Evolutionary conservation across 441 rosid species (phyloP).

Genomic region (Eugenia klotzschiana): DNA sequence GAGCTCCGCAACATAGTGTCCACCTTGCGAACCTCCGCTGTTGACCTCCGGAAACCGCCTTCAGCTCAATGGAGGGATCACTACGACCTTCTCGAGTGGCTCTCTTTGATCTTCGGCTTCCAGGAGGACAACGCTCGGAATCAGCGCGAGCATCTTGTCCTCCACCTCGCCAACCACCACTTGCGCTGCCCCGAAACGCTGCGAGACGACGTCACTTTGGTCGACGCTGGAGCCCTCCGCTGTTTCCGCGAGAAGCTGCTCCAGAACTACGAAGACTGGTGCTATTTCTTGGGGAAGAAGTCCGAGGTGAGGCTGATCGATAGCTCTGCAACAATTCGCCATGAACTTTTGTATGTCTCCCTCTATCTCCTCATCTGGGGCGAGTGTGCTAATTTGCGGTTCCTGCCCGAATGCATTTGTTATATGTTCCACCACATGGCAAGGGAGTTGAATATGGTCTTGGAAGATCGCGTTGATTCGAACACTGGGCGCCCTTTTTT

Average conservation of each 20-base stretch:
- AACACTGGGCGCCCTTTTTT: constrained; percentile 48
- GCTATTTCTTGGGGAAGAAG: constrained; percentile 50
- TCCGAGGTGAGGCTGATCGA: constrained; percentile 79
- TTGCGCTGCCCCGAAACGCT: constrained; percentile 63
- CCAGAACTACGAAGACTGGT: constrained; percentile 60
- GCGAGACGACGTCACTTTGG: constrained; percentile 51
- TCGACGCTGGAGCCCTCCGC: constrained; percentile 43
- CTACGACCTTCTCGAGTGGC: constrained; percentile 78
- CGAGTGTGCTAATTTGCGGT: constrained; percentile 66
- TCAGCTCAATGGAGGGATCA: constrained; percentile 38
- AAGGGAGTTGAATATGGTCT: constrained; percentile 55
- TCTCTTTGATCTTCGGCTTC: constrained; percentile 61
- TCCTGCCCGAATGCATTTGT: constrained; percentile 80
- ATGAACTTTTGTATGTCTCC: constrained; percentile 58
- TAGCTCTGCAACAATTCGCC: constrained; percentile 36
- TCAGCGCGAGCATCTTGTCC: constrained; percentile 75
- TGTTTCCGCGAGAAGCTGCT: constrained; percentile 52
- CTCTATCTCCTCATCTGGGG: constrained; percentile 81
- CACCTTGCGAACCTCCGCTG: constrained; percentile 39
- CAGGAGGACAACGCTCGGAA: constrained; percentile 64
- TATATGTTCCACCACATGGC: constrained; percentile 77
- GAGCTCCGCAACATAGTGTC: constrained; percentile 68
- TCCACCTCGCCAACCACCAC: constrained; percentile 73
- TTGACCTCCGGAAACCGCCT: constrained; percentile 50
- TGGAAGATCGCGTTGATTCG: constrained; percentile 61